A percentile compares a stretch with the other conserved stretches of the same genome.
These are phyloP conservation scores for Malassezia slooffiae DNA, from an alignment of 1,284 basidiomycete species.

Conservation along the genomic window DNA sequence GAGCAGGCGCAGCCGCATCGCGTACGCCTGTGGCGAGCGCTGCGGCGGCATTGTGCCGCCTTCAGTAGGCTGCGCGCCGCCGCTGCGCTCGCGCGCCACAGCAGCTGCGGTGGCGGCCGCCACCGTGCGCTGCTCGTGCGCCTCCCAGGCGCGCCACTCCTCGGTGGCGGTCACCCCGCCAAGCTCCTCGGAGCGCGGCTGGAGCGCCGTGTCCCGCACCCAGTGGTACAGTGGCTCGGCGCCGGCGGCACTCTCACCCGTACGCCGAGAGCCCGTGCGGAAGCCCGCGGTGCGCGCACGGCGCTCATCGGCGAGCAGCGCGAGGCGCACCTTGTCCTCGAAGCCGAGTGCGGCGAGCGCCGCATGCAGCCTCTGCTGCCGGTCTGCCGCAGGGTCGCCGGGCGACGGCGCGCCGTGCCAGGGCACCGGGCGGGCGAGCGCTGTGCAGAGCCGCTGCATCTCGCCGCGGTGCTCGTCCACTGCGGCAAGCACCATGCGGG, in stretches of 20 bases:
- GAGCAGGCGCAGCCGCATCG: constrained; percentile 5
- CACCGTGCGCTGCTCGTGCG: too few relatives aligned
- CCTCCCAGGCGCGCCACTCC: too few relatives aligned
- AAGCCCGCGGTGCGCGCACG: not conserved
- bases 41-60: too few relatives aligned
- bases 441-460: constrained; percentile 1
- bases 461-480: constrained; percentile 4
- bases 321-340: constrained; percentile 4
- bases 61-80: too few relatives aligned
- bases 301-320: not conserved
- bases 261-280: not conserved
- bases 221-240: too few relatives aligned
- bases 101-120: too few relatives aligned
- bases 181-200: too few relatives aligned
- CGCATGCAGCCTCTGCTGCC: not conserved
- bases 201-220: not conserved
- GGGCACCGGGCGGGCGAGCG: not conserved
- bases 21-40: too few relatives aligned
- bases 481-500: constrained; percentile 2
- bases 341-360: constrained; percentile 11
- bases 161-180: not conserved
- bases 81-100: too few relatives aligned
- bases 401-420: not conserved
- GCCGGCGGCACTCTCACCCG: not conserved
- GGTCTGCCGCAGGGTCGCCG: not conserved